Base-by-base conservation (phyloP, 192 early-diverging fungal species). In the Pilobolus umbonatus region DNA sequence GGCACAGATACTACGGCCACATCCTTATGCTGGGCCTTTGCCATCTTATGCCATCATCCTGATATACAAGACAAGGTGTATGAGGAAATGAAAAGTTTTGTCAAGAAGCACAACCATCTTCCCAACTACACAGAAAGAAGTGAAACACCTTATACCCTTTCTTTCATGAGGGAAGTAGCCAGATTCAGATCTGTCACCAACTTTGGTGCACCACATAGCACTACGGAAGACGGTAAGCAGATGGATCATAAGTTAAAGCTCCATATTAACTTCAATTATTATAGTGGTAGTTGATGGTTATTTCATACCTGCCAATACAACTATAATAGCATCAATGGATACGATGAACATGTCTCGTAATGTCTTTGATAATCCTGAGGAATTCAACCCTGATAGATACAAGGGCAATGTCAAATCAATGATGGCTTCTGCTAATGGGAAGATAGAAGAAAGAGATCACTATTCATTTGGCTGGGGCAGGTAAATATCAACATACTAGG, bases 391-490 rank as follows among this genome's bases (percentile, higher is more conserved):
- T 10, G 45, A 47, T 14, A 22, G 45, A 26, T 47, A 25, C 19
- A 47, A 25, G 5, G 19, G 26, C 19, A 47, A 47, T 17, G 1
- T 26, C 4, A 47, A 28, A 7, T 25, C 45, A 9, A 47, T 47
- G 45, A 6, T 11, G 14, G 45, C 45, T 25, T 30, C 45, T 1
- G 45, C 45, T 11, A 47, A 47, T 21, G 45, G 45, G 3, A 47
- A 47, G 2, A 17, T 28, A 17, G 26, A 47, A 26, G 45, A 47
- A 1, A 9, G 45, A 17, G 45, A 47, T 47, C 21, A 26, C 14
- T 47, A 25, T 17, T 25, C 11, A 8, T 47, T 47, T 47, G 45
- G 45, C 4, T 47, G 45, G 45, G 45, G 45, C 21, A 47, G 45
- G 45, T 47, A 47, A 47, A n/a, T n/a, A n/a, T n/a, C n/a, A n/a